Conservation (phyloP, 768 basidiomycete species). For the Steccherinum ochraceum region DNA sequence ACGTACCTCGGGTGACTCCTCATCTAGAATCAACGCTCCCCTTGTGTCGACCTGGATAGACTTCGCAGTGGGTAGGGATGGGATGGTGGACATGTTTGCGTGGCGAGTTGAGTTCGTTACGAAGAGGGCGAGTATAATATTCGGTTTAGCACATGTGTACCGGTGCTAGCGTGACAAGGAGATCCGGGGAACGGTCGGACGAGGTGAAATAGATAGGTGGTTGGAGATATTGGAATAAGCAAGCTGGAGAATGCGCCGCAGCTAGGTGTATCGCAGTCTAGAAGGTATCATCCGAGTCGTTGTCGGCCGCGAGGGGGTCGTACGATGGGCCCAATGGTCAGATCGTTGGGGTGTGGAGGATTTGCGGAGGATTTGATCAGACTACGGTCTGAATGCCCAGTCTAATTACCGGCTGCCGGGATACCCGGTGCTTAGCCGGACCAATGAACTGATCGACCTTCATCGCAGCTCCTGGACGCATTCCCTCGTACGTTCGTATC, state of each 20-base stretch:
- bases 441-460: background rate
- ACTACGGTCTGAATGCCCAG: background rate
- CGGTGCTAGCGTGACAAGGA: background rate
- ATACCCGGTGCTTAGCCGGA: too few species aligned
- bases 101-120: background rate
- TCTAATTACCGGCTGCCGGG: too few species aligned
- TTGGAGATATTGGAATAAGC: too few species aligned
- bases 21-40: conserved; percentile 87
- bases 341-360: too few species aligned
- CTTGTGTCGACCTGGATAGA: conserved; percentile 94
- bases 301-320: background rate
- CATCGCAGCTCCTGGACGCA: too few species aligned
- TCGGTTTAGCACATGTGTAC: background rate
- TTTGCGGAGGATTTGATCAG: too few species aligned
- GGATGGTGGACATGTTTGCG: conserved; percentile 23
- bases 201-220: background rate
- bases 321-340: background rate
- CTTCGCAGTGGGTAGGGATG: conserved; percentile 72
- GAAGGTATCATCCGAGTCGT: background rate
- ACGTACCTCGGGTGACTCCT: conserved; percentile 90
- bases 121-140: background rate
- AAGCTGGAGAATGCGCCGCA: background rate
- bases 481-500: too few species aligned
- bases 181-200: background rate
- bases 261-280: background rate